Evolutionary conservation across 164 flowering plant genomes (phyloP), one percentile per base, ranked within the genome.

Genomic region (Vitis amurensis): DNA sequence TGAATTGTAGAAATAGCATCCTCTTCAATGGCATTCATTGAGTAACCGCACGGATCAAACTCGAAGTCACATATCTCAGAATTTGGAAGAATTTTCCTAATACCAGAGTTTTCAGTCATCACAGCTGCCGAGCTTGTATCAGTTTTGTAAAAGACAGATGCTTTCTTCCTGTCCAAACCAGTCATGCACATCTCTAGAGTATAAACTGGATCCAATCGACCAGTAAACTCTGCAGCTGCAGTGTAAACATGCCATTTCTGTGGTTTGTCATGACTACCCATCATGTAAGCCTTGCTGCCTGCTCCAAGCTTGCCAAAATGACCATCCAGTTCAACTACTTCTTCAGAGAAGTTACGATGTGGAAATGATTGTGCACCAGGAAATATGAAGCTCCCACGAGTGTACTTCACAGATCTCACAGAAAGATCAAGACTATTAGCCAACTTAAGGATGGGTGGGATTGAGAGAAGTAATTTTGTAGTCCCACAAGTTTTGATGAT

Each of bases 161-260:
- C 92, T 53, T 2, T 71, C 66, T 81, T 73, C 73, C 60, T 77
- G 83, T 91, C 88, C 77, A 93, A 73, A 31, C 91, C 88, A 50
- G 97, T 89, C 98, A 92, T 92, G 83, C 98, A 91, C 90, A 92
- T 87, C 65, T 92, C 97, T 0, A 92, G 82, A 23, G 91, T 86
- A 68, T 82, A 88, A 19, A 78, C 73, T 0, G 84, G 52, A 13
- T 64, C 65, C 0, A 15, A 12, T 23, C 55, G 15, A 44, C 55
- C 48, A 4, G 57, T 27, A 2, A 67, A 11, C n/a, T 77, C 74
- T 8, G 81, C 84, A 64, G 74, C 70, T 15, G 96, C 92, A 68
- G 94, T 78, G 76, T 93, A 93, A 19, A 90, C 82, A 71, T 93
- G 95, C 98, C 98, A 93, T 62, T 85, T 86, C 63, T 84, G 82